phyloP scores from a whole-genome alignment of 768 basidiomycete genomes.

The Lactarius quietus region DNA sequence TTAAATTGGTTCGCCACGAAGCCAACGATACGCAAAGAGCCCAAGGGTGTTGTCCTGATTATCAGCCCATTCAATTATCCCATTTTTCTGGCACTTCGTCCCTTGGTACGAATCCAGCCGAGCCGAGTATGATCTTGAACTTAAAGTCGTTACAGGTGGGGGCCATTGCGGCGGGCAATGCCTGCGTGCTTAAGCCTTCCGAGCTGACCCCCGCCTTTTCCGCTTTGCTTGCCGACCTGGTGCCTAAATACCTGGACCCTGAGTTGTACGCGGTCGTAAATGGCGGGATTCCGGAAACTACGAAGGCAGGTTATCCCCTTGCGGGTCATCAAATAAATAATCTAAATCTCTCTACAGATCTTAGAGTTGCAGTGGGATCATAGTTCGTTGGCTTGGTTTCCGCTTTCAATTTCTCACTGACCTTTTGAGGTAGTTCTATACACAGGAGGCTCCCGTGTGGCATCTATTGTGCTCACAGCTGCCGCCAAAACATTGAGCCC shows the following conservation, averaged over 20 bases:
- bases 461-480: slow-evolving; percentile 61
- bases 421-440: slow-evolving; percentile 49
- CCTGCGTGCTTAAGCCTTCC: slow-evolving; percentile 37
- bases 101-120: slow-evolving; percentile 44
- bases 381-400: slow-evolving; percentile 38
- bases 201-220: slow-evolving; percentile 33
- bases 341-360: slow-evolving; percentile 39
- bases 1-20: slow-evolving; percentile 56
- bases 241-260: slow-evolving; percentile 36
- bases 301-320: slow-evolving; percentile 26
- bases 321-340: not conserved
- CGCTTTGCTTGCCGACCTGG: slow-evolving; percentile 31
- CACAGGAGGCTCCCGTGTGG: slow-evolving; percentile 59
- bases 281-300: slow-evolving; percentile 34
- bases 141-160: slow-evolving; percentile 27
- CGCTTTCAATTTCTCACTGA: slow-evolving; percentile 20
- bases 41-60: slow-evolving; percentile 71
- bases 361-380: slow-evolving; percentile 69
- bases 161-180: slow-evolving; percentile 40
- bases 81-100: slow-evolving; percentile 46
- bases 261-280: slow-evolving; percentile 34
- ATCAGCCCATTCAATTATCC: slow-evolving; percentile 79
- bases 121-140: not conserved
- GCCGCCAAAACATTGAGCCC: slow-evolving; percentile 78
- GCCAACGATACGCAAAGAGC: slow-evolving; percentile 65